These are phyloP conservation scores for Sphaerulina populicola DNA, from an alignment of 2,329 filamentous ascomycete genomes.

Conservation along the genomic window DNA sequence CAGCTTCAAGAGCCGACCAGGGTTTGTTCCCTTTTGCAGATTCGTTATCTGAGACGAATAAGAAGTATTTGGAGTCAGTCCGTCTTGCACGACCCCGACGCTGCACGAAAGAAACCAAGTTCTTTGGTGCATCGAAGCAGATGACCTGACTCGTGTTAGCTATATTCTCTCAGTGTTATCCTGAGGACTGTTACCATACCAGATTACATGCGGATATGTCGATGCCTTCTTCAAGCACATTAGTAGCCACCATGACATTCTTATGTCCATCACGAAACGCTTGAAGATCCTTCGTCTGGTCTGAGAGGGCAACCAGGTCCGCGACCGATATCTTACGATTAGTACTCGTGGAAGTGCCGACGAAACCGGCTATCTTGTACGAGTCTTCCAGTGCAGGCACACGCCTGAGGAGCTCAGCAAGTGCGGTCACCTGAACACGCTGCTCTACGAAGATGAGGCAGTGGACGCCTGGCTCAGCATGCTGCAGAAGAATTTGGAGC, in stretches of 20 bases:
- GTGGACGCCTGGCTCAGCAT: constrained; percentile 32
- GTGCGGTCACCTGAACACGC: constrained; percentile 35
- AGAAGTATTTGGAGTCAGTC: constrained; percentile 44
- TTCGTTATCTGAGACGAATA: constrained; percentile 42
- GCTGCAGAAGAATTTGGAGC: constrained; percentile 31
- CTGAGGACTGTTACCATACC: constrained; percentile 24
- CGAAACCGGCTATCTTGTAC: constrained; percentile 43
- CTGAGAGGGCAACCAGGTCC: constrained; percentile 42
- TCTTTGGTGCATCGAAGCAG: constrained; percentile 54
- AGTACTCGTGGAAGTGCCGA: constrained; percentile 43
- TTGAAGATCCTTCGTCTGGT: constrained; percentile 45
- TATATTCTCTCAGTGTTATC: background rate
- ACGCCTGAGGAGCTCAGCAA: constrained; percentile 27
- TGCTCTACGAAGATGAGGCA: constrained; percentile 44
- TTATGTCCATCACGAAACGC: constrained; percentile 47
- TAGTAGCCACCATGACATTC: constrained; percentile 52
- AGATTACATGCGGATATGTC: constrained; percentile 56
- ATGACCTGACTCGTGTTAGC: constrained; percentile 36
- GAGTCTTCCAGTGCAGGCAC: constrained; percentile 26
- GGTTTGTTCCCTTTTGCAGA: constrained; percentile 34
- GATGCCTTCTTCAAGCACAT: constrained; percentile 54
- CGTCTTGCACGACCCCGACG: constrained; percentile 55
- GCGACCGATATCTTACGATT: constrained; percentile 42
- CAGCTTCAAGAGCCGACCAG: constrained; percentile 60
- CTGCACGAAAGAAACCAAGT: constrained; percentile 58